These are phyloP conservation scores for Neurospora discreta DNA, from an alignment of 495 filamentous ascomycete species.

Conservation along the genomic window DNA sequence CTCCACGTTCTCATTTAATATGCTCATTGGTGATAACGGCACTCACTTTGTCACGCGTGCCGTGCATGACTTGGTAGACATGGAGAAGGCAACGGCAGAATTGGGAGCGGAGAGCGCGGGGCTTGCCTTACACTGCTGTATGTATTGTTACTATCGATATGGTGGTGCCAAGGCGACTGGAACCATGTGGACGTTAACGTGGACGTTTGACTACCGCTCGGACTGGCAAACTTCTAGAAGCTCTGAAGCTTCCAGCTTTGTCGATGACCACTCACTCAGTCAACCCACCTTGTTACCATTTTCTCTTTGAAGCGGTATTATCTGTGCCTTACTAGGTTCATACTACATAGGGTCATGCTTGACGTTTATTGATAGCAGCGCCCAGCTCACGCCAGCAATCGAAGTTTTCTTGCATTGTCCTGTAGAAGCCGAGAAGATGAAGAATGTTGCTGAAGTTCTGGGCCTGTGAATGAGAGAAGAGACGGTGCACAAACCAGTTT, in stretches of 20 bases:
- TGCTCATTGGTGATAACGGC: neutral
- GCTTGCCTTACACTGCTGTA: neutral
- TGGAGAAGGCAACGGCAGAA: neutral
- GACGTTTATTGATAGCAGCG: neutral
- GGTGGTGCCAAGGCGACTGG: neutral
- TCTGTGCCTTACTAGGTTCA: neutral
- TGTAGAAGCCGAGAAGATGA: neutral
- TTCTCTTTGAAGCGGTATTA: neutral
- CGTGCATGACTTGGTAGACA: neutral
- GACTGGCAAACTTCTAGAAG: neutral
- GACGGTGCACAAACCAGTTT: neutral
- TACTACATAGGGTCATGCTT: neutral
- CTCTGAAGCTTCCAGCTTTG: neutral
- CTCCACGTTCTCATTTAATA: neutral
- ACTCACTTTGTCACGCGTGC: neutral
- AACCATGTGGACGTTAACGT: neutral
- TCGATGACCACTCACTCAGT: neutral
- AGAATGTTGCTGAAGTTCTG: neutral
- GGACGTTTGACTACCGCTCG: neutral
- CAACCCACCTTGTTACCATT: neutral
- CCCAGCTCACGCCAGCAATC: neutral
- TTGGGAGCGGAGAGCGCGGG: neutral
- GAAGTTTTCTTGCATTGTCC: neutral
- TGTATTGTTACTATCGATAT: neutral
- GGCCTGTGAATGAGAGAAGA: neutral